Percentiles rank a stretch among this genome's conserved stretches.
These are phyloP conservation scores for Lasiosphaeria ovina DNA, from an alignment of 495 filamentous ascomycete species.

Conservation along the genomic window DNA sequence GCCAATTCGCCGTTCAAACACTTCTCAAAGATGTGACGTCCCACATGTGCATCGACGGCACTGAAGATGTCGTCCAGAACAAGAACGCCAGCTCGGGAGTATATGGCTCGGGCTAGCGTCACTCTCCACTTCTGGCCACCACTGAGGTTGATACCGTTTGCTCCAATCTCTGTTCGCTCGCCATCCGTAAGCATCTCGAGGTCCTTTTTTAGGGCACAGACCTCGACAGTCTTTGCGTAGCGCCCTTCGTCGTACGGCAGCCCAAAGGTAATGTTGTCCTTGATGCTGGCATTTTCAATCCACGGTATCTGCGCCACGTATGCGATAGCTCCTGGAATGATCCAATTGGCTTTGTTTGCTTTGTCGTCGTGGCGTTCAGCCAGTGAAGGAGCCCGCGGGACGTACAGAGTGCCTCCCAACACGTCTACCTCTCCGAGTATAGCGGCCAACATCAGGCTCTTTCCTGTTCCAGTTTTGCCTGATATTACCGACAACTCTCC, in stretches of 20 bases:
- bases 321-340: slow-evolving; percentile 64
- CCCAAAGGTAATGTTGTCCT: slow-evolving; percentile 73
- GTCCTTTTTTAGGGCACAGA: slow-evolving; percentile 72
- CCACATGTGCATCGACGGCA: slow-evolving; percentile 70
- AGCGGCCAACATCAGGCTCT: slow-evolving; percentile 63
- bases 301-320: slow-evolving; percentile 82
- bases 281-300: slow-evolving; percentile 81
- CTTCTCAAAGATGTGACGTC: slow-evolving; percentile 71
- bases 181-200: slow-evolving; percentile 71
- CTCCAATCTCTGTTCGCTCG: slow-evolving; percentile 75
- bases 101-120: slow-evolving; percentile 74
- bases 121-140: slow-evolving; percentile 83
- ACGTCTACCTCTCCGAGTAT: slow-evolving; percentile 65
- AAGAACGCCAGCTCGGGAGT: slow-evolving; percentile 75
- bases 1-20: slow-evolving; percentile 69
- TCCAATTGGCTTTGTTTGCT: slow-evolving; percentile 67
- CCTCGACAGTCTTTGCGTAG: slow-evolving; percentile 63
- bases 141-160: slow-evolving; percentile 80
- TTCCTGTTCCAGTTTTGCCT: slow-evolving; percentile 66
- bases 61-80: slow-evolving; percentile 86
- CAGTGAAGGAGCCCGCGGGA: slow-evolving; percentile 45
- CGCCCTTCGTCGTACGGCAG: slow-evolving; percentile 63
- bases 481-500: slow-evolving; percentile 69
- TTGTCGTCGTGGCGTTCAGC: slow-evolving; percentile 52
- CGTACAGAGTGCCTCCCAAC: slow-evolving; percentile 49